phyloP scores from a whole-genome alignment of 176 grass and related monocot species.

The Sorghum bicolor region Sorghum_bicolor_NCBIv3 NC_012871.2:70199501-70200000 shows the following conservation, averaged over 20 bases:
- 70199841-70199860: neutral
- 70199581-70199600: neutral
- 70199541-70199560: neutral
- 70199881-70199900: neutral
- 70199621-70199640: neutral
- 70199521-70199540: neutral
- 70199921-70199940: neutral
- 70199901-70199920: neutral
- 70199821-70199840: neutral
- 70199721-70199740: neutral
- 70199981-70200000: constrained; percentile 18
- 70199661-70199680: neutral
- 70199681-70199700: neutral
- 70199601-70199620: constrained; percentile 6
- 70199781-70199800: neutral
- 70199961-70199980: constrained; percentile 38
- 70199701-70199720: neutral
- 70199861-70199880: neutral
- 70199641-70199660: neutral
- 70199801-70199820: neutral
- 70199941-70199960: neutral
- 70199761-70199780: neutral
- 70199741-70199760: neutral
- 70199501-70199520: neutral
- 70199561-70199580: neutral